Evolutionary conservation across 495 filamentous ascomycete genomes (phyloP).

Genomic region (Jackrogersella multiformis): DNA sequence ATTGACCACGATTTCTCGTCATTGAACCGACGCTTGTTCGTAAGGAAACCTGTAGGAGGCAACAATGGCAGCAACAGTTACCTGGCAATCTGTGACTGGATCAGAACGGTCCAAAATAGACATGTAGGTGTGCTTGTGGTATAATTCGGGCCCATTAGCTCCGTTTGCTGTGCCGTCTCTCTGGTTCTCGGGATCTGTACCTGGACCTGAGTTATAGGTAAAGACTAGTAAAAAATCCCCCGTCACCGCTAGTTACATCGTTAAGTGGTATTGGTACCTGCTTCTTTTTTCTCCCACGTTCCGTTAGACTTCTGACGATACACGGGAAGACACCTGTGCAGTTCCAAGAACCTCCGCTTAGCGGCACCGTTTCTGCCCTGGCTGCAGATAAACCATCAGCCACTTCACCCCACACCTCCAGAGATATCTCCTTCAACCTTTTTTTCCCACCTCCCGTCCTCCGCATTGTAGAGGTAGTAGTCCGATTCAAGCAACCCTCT

Average conservation of each 20-base stretch:
- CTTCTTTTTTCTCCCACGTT: slow-evolving; percentile 17
- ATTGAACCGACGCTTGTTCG: slow-evolving; percentile 2
- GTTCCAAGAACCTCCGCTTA: slow-evolving; percentile 30
- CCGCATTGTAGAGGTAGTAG: slow-evolving; percentile 9
- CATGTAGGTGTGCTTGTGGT: slow-evolving; percentile 29
- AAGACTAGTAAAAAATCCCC: slow-evolving; percentile 9
- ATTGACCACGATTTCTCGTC: slow-evolving; percentile 13
- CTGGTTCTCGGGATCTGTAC: slow-evolving; percentile 12
- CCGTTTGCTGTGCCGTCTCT: slow-evolving; percentile 9
- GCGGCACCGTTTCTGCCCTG: slow-evolving; percentile 14
- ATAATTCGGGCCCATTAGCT: slow-evolving; percentile 11
- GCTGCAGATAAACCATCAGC: slow-evolving; percentile 33
- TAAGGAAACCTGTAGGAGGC: neutral
- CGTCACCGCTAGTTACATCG: slow-evolving; percentile 38
- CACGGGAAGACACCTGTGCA: neutral
- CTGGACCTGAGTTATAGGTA: too few species aligned
- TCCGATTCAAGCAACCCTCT: slow-evolving; percentile 10
- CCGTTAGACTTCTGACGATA: slow-evolving; percentile 31
- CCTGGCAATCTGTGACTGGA: slow-evolving; percentile 8
- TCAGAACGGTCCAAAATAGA: slow-evolving; percentile 5
- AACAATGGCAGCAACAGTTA: slow-evolving; percentile 10
- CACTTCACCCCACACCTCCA: slow-evolving; percentile 14
- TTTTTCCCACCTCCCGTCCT: slow-evolving; percentile 16
- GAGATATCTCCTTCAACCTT: slow-evolving; percentile 7
- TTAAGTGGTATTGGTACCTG: slow-evolving; percentile 18